Percentiles rank a stretch among this genome's conserved stretches.
phyloP scores from a whole-genome alignment of 2,329 filamentous ascomycete species.

The Ophiostoma tasmaniense region DNA sequence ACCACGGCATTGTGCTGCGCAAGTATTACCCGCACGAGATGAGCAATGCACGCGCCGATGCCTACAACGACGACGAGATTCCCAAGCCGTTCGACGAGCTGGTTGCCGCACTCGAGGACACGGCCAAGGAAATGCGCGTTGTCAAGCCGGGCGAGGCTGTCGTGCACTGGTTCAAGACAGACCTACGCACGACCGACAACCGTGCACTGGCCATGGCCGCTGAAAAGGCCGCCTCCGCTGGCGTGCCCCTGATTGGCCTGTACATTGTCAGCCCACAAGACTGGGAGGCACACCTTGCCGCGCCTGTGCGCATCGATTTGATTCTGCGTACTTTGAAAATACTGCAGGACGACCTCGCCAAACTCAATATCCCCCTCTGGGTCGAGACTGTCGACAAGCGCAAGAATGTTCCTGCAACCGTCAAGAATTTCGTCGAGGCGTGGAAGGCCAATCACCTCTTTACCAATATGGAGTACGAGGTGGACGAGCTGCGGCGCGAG shows the following conservation, averaged over 20 bases:
- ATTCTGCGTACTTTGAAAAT: conserved; percentile 62
- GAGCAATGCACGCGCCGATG: conserved; percentile 65
- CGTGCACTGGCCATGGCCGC: conserved; percentile 59
- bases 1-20: conserved; percentile 56
- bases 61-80: conserved; percentile 63
- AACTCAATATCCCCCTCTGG: conserved; percentile 68
- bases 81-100: conserved; percentile 66
- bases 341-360: conserved; percentile 57
- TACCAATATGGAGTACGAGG: conserved; percentile 84
- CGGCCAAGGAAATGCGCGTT: conserved; percentile 46
- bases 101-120: conserved; percentile 51
- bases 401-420: conserved; percentile 48
- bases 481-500: conserved; percentile 78
- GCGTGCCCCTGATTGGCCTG: conserved; percentile 61
- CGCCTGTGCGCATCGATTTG: conserved; percentile 70
- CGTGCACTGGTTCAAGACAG: conserved; percentile 86
- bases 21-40: conserved; percentile 82
- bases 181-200: conserved; percentile 68
- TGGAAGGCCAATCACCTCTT: conserved; percentile 72
- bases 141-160: conserved; percentile 46
- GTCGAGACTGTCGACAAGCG: conserved; percentile 60
- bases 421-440: conserved; percentile 56
- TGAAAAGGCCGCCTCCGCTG: conserved; percentile 32
- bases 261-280: conserved; percentile 80
- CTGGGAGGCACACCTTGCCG: conserved; percentile 69